These are phyloP conservation scores for Aureobasidium sp. DNA, from an alignment of 2,329 filamentous ascomycete genomes.

Conservation along the genomic window DNA sequence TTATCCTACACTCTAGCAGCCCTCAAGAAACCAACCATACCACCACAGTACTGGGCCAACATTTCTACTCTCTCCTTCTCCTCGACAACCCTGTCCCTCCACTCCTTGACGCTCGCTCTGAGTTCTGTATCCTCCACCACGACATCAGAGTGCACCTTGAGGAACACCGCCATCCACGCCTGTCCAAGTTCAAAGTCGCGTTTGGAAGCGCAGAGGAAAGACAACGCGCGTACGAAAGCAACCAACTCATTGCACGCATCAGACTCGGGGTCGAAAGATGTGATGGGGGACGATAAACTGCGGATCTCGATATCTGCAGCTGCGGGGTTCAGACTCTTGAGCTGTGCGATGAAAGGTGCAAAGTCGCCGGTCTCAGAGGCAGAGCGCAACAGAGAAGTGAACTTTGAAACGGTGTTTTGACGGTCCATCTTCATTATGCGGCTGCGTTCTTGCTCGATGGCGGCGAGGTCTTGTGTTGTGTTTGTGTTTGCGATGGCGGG, in stretches of 20 bases:
- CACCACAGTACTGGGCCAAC: conserved; percentile 78
- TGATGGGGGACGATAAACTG: conserved; percentile 51
- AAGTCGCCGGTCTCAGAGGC: conserved; percentile 50
- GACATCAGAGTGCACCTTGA: conserved; percentile 64
- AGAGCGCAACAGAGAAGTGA: conserved; percentile 41
- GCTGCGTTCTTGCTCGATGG: conserved; percentile 24
- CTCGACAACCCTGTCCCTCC: conserved; percentile 43
- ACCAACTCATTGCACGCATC: conserved; percentile 56
- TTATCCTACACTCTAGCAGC: conserved; percentile 16
- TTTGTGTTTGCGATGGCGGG: conserved; percentile 20
- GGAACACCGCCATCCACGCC: conserved; percentile 94
- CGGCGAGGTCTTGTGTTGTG: conserved; percentile 25
- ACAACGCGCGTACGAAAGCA: conserved; percentile 74
- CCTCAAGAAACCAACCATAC: conserved; percentile 30
- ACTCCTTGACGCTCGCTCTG: conserved; percentile 53
- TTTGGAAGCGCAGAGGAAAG: conserved; percentile 55
- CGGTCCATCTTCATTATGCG: conserved; percentile 23
- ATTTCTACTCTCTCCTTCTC: conserved; percentile 66
- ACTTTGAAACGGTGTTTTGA: conserved; percentile 23
- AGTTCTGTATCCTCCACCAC: conserved; percentile 45
- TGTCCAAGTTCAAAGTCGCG: conserved; percentile 90
- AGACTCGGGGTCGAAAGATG: conserved; percentile 14
- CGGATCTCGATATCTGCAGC: conserved; percentile 86
- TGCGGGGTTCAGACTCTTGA: conserved; percentile 73
- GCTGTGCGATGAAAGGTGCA: conserved; percentile 61